phyloP scores from a whole-genome alignment of 495 filamentous ascomycete genomes.

The Penicillium flavigenum region DNA sequence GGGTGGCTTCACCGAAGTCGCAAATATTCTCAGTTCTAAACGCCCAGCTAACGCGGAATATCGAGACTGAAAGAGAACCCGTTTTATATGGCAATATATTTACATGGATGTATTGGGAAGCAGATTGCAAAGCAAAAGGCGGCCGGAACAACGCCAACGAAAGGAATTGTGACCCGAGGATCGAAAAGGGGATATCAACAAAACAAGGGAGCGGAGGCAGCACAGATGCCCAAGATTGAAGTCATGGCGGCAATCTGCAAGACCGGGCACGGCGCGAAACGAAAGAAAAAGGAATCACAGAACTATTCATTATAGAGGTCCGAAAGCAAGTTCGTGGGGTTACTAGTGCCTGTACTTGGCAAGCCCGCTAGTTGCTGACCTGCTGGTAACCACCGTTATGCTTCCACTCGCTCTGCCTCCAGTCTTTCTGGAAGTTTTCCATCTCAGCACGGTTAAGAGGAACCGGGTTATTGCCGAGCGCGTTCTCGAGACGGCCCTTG shows the following conservation, averaged over 20 bases:
- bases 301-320: constrained; percentile 18
- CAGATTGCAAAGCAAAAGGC: constrained; percentile 2
- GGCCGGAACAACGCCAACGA: constrained; percentile 20
- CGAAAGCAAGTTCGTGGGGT: constrained; percentile 1
- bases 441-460: constrained; percentile 64
- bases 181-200: constrained; percentile 28
- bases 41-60: neutral
- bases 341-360: neutral
- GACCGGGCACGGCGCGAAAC: constrained; percentile 5
- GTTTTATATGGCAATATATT: constrained; percentile 11
- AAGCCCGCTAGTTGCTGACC: constrained; percentile 28
- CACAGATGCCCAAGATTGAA: constrained; percentile 11
- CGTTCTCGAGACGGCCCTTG: constrained; percentile 62
- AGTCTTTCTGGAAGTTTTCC: constrained; percentile 51
- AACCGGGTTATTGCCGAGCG: constrained; percentile 52
- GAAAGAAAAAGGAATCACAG: constrained; percentile 13
- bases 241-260: constrained; percentile 14
- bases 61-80: neutral
- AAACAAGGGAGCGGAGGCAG: constrained; percentile 2
- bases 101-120: constrained; percentile 3
- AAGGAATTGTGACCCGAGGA: constrained; percentile 1
- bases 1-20: neutral
- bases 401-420: constrained; percentile 43
- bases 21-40: neutral
- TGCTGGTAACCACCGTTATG: constrained; percentile 37